Percentiles rank a stretch among this genome's conserved stretches.
phyloP scores from a whole-genome alignment of 352 stramenopile species.

The Pythium scleroteichum region DNA sequence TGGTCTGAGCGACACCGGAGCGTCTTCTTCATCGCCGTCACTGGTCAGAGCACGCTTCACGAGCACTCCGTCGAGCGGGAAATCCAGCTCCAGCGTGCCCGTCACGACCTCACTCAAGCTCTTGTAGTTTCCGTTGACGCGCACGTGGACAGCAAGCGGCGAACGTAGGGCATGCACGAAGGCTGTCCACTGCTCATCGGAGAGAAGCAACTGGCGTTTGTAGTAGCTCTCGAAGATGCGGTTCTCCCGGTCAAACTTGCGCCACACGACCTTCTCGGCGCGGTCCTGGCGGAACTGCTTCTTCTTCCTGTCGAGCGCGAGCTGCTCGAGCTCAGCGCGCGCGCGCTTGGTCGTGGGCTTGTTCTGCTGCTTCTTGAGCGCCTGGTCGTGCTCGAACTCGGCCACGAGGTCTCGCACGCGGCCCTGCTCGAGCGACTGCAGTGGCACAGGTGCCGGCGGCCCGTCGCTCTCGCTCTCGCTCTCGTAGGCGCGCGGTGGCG shows the following conservation, averaged over 20 bases:
- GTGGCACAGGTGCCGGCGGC: slow-evolving; percentile 42
- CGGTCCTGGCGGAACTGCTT: slow-evolving; percentile 63
- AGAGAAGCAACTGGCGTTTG: slow-evolving; percentile 63
- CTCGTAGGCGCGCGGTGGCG: slow-evolving; percentile 18
- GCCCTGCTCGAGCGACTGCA: slow-evolving; percentile 68
- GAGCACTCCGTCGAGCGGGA: slow-evolving; percentile 51
- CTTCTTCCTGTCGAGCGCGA: slow-evolving; percentile 54
- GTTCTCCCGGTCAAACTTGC: slow-evolving; percentile 87
- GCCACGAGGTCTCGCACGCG: slow-evolving; percentile 64
- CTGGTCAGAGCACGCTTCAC: slow-evolving; percentile 45
- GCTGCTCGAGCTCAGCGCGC: slow-evolving; percentile 53
- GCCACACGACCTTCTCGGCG: slow-evolving; percentile 86
- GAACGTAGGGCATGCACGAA: slow-evolving; percentile 82
- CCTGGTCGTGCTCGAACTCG: slow-evolving; percentile 40
- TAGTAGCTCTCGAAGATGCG: slow-evolving; percentile 85
- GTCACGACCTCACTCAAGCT: slow-evolving; percentile 82
- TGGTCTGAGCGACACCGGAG: slow-evolving; percentile 48
- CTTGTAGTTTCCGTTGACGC: slow-evolving; percentile 84
- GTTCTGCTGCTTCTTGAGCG: slow-evolving; percentile 23
- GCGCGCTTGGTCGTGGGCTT: slow-evolving; percentile 54
- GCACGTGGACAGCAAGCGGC: slow-evolving; percentile 81
- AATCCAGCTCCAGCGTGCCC: slow-evolving; percentile 70
- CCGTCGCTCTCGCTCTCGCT: slow-evolving; percentile 41
- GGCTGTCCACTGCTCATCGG: slow-evolving; percentile 66
- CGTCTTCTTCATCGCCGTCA: slow-evolving; percentile 48